Evolutionary conservation across 1,139 yeast genomes (phyloP), one percentile per base, ranked within the genome.

Genomic region (Lizanozyma gosingica): DNA sequence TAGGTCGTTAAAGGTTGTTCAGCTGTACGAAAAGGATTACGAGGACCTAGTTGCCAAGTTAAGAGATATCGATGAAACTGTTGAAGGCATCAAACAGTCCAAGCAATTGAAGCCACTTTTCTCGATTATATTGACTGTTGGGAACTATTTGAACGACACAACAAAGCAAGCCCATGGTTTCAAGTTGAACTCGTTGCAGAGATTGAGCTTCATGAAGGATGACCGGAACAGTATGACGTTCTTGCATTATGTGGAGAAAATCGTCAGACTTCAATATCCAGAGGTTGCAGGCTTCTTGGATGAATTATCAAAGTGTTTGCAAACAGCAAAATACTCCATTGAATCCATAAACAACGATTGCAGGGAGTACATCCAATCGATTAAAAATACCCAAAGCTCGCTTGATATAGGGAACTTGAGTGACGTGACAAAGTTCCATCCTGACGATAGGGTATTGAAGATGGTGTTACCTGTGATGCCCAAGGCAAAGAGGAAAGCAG

Each of bases 81-180:
- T 82, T 14, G 79, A 76, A 40, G 65, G 77, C 18, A 68, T 83
- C 38, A 77, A 73, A 45, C 66, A 65, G 35, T 81, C 90, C 0
- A 64, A 69, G 38, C 72, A 80, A 43, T 67, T 83, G 54, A 73
- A 78, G 50, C 71, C 73, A 46, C 80, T 83, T 2, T 82, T 84
- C 59, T 86, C 83, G 50, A 80, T 84, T 41, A 84, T 84, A 52
- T 71, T 83, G 50, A 80, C 90, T 2, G 87, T 84, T 39, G 94
- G 94, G 62, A 84, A 84, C 54, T 84, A 77, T 53, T 83, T 84
- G 94, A 84, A 84, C 54, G 90, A 83, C 52, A 67, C 80, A 4
- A 72, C 86, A 1, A 83, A 83, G 49, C 90, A 83, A 56, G 92
- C 94, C 0, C 80, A 75, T 48, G 94, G 94, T 40, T 84, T 84